A percentile compares a stretch with the other conserved stretches of the same genome.
phyloP scores from a whole-genome alignment of 148 eudicot species.

The Spergularia marina region DNA sequence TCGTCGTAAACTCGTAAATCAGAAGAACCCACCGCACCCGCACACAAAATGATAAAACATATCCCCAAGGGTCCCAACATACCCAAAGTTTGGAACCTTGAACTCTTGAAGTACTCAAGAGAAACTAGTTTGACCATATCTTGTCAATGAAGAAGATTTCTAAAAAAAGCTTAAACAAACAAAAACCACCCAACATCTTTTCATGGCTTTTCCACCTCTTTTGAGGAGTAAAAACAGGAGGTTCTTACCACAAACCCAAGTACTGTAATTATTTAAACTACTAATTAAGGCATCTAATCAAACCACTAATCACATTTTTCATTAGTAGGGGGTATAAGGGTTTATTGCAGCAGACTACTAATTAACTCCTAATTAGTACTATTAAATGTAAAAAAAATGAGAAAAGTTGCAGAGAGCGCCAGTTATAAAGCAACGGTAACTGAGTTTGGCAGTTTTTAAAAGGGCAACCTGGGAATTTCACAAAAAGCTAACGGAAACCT shows the following conservation, averaged over 20 bases:
- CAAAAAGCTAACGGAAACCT: constrained; percentile 56
- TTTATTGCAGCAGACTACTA: background rate
- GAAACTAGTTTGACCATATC: background rate
- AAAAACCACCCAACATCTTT: background rate
- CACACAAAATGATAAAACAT: no score
- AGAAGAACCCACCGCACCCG: no score
- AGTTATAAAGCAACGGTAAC: constrained; percentile 65
- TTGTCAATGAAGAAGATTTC: background rate
- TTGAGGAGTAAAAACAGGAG: constrained; percentile 27
- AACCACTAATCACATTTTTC: background rate
- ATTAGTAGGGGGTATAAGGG: background rate
- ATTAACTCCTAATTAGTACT: no score
- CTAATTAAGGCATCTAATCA: constrained; percentile 7
- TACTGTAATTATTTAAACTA: background rate
- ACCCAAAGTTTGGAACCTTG: no score
- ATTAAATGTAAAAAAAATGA: background rate
- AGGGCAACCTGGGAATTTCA: constrained; percentile 55
- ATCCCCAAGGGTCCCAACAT: no score
- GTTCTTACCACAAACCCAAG: constrained; percentile 5
- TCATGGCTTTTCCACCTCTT: constrained; percentile 17
- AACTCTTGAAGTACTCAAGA: no score
- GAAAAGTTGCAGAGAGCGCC: background rate
- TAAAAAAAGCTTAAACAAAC: background rate
- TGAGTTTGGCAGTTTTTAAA: constrained; percentile 57
- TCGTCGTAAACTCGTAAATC: no score